Percentiles rank a stretch among this genome's conserved stretches.
Evolutionary conservation across 148 eudicot species (phyloP).

Genomic region (Pharnaceum exiguum): DNA sequence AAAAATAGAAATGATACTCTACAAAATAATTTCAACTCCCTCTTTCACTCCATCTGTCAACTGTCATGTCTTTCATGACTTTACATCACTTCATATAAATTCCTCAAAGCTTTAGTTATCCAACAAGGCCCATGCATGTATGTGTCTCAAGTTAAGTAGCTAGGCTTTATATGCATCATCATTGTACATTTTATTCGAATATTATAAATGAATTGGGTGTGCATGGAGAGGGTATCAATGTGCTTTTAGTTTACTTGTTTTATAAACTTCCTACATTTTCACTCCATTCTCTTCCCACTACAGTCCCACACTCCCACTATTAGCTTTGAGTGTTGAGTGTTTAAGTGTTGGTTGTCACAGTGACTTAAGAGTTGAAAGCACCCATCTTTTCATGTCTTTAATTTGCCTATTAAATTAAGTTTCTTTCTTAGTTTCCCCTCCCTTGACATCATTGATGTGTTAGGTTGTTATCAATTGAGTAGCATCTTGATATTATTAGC

Average conservation of each 20-base stretch:
- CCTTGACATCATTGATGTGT: not conserved
- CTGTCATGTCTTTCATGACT: conserved; percentile 25
- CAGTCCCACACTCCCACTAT: conserved; percentile 11
- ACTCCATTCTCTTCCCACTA: conserved; percentile 3
- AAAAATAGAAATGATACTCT: not conserved
- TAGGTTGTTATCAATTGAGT: too few relatives aligned
- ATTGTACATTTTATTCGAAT: not conserved
- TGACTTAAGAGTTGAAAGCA: conserved; percentile 81
- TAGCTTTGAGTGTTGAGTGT: not conserved
- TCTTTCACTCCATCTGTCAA: conserved; percentile 22
- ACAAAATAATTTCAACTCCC: not conserved
- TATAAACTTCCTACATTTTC: too few relatives aligned
- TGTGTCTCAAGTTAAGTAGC: not conserved
- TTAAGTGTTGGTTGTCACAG: conserved; percentile 68
- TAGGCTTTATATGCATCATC: not conserved
- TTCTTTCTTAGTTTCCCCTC: not conserved
- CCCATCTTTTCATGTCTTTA: conserved; percentile 90
- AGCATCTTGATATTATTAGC: not conserved
- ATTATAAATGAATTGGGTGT: too few relatives aligned
- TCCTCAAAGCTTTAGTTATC: conserved; percentile 12
- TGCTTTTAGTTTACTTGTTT: too few relatives aligned
- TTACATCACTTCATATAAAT: conserved; percentile 25
- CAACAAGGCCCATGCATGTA: conserved; percentile 12
- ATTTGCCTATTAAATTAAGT: conserved; percentile 21
- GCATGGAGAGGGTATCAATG: too few relatives aligned